phyloP scores from a whole-genome alignment of 2,329 filamentous ascomycete species.

The Fusarium sp. region DNA sequence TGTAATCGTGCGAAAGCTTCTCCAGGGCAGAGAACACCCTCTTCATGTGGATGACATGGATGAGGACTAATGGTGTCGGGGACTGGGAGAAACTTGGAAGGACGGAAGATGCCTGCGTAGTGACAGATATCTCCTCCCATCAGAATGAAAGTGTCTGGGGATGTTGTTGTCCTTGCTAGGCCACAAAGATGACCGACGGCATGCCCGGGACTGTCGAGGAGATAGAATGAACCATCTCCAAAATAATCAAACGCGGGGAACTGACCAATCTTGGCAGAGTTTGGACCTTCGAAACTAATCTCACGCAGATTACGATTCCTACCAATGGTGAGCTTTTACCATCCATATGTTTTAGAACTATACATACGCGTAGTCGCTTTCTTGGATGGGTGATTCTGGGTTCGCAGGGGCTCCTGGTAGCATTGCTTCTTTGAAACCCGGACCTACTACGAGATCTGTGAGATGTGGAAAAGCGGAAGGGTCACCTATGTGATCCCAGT shows the following conservation, averaged over 20 bases:
- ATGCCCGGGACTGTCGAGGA: slow-evolving; percentile 57
- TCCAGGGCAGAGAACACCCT: slow-evolving; percentile 24
- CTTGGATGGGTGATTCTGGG: slow-evolving; percentile 49
- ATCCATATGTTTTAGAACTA: accelerated
- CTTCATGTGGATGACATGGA: slow-evolving; percentile 22
- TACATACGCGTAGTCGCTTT: slow-evolving; percentile 51
- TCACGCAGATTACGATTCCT: slow-evolving; percentile 43
- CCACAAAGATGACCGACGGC: slow-evolving; percentile 56
- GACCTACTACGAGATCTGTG: slow-evolving; percentile 63
- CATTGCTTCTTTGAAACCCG: slow-evolving; percentile 60
- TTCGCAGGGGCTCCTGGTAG: slow-evolving; percentile 60
- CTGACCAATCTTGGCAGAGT: slow-evolving; percentile 49
- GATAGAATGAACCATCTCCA: slow-evolving; percentile 56
- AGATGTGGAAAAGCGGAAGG: slow-evolving; percentile 57
- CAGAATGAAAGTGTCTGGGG: slow-evolving; percentile 54
- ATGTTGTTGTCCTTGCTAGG: slow-evolving; percentile 52
- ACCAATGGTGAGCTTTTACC: background rate
- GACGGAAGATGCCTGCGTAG: slow-evolving; percentile 53
- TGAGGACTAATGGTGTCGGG: slow-evolving; percentile 46
- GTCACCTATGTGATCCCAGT: slow-evolving; percentile 66
- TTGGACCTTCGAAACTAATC: slow-evolving; percentile 40
- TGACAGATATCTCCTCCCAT: slow-evolving; percentile 59
- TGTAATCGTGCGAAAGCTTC: slow-evolving; percentile 31
- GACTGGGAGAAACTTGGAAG: slow-evolving; percentile 50
- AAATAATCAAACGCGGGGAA: slow-evolving; percentile 57